Conservation (phyloP, 2,329 filamentous ascomycete genomes). For the Orbilia javanica region DNA sequence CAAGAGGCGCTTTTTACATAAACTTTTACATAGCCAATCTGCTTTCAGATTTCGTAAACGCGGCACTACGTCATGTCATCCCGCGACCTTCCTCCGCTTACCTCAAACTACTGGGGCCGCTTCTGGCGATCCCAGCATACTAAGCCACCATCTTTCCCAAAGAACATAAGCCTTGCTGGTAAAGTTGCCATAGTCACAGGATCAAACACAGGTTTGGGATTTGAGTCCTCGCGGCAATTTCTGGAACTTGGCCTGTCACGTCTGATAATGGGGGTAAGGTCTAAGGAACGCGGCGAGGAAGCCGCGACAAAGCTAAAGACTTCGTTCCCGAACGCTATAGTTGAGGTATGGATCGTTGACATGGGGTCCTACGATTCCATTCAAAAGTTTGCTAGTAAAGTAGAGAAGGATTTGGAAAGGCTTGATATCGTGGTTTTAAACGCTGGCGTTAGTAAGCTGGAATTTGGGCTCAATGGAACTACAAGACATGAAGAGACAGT, state of each 20-base stretch:
- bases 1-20: not conserved
- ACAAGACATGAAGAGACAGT: constrained; percentile 53
- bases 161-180: constrained; percentile 17
- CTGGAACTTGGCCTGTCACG: constrained; percentile 65
- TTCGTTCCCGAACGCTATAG: constrained; percentile 64
- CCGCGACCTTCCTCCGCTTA: constrained; percentile 38
- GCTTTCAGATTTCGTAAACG: too few species aligned
- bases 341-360: constrained; percentile 70
- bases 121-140: constrained; percentile 52
- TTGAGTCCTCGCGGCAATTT: constrained; percentile 67
- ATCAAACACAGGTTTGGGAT: constrained; percentile 68
- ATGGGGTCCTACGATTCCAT: constrained; percentile 68
- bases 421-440: constrained; percentile 69
- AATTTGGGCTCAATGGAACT: constrained; percentile 52
- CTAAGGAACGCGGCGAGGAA: constrained; percentile 65
- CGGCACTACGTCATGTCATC: constrained; percentile 12
- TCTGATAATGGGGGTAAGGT: constrained; percentile 69
- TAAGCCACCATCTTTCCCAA: constrained; percentile 32
- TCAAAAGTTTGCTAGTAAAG: constrained; percentile 65
- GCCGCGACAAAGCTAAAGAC: constrained; percentile 65
- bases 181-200: constrained; percentile 68
- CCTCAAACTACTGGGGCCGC: constrained; percentile 55
- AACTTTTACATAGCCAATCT: too few species aligned
- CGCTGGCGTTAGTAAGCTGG: constrained; percentile 64
- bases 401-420: constrained; percentile 63